phyloP scores from a whole-genome alignment of 805 yeast species.

The Yamadazyma philogaea region DNA sequence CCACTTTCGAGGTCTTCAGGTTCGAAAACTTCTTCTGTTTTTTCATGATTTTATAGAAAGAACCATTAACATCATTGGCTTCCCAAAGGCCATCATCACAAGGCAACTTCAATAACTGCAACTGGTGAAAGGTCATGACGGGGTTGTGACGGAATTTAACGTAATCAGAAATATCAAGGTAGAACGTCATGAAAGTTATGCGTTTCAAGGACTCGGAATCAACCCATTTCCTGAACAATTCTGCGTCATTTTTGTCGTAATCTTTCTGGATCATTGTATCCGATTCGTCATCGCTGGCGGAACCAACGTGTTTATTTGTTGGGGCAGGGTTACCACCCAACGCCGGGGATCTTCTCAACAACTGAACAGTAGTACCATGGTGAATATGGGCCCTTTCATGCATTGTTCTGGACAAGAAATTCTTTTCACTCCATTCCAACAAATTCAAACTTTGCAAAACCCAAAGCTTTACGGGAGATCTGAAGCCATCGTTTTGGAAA shows the following conservation, averaged over 20 bases:
- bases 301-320: background rate
- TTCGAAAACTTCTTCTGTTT: conserved; percentile 30
- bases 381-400: conserved; percentile 85
- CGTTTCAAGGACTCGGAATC: conserved; percentile 77
- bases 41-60: conserved; percentile 36
- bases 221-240: conserved; percentile 64
- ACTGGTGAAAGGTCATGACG: conserved; percentile 35
- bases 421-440: conserved; percentile 78
- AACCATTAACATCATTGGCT: conserved; percentile 34
- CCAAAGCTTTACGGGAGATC: conserved; percentile 75
- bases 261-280: conserved; percentile 17
- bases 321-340: conserved; percentile 64
- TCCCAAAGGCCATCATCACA: conserved; percentile 42
- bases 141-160: conserved; percentile 73
- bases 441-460: conserved; percentile 69
- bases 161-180: conserved; percentile 75
- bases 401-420: conserved; percentile 59
- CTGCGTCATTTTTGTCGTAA: conserved; percentile 25
- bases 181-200: conserved; percentile 77
- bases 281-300: conserved; percentile 31
- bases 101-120: conserved; percentile 39
- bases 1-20: conserved; percentile 2
- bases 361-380: conserved; percentile 82
- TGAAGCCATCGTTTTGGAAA: conserved; percentile 68
- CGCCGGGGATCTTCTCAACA: conserved; percentile 71